Evolutionary conservation across 73 alveolate species (phyloP), one percentile per base, ranked within the genome.

Genomic region (Paramecium sexaurelia): DNA sequence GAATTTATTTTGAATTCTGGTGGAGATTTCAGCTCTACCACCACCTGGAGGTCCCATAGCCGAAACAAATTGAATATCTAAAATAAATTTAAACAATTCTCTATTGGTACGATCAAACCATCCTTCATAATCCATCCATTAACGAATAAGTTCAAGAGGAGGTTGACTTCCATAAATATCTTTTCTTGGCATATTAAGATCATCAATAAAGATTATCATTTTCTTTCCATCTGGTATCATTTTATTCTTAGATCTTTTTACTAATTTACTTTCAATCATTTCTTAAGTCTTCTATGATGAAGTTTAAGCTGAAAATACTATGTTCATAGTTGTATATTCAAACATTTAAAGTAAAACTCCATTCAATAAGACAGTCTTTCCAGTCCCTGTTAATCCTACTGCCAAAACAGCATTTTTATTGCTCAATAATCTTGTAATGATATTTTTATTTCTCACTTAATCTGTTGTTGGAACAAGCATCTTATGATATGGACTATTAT

Each of bases 41-140:
- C 99, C 99, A 24, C 99, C 99, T 3, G 99, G 99, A n/a, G 98
- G 98, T 3, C 99, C 99, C 99, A 97, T 97, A n/a, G 99, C 98
- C 0, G 99, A 94, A 27, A 97, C 96, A 95, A 97, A 75, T 93
- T 97, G 96, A 43, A 97, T 92, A 85, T 96, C 98, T 41, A 87
- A 94, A 33, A 95, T 96, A 19, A 93, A 96, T 78, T 95, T 95
- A 83, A 27, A 83, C 15, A 69, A 66, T n/a, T 55, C 92, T 92
- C 95, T 91, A 55, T 69, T 20, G 40, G 56, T 7, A 32, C 97
- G 82, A 84, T 95, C 97, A 83, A 96, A 98, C 99, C 99, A 98
- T 92, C 98, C 98, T 57, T 96, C 99, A 85, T 98, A 98, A 94
- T 98, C 99, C 95, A 97, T 95, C 99, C 98, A 98, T 92, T 98